These are phyloP conservation scores for Chaetomiaceae sp. DNA, from an alignment of 2,329 filamentous ascomycete species.

Conservation along the genomic window DNA sequence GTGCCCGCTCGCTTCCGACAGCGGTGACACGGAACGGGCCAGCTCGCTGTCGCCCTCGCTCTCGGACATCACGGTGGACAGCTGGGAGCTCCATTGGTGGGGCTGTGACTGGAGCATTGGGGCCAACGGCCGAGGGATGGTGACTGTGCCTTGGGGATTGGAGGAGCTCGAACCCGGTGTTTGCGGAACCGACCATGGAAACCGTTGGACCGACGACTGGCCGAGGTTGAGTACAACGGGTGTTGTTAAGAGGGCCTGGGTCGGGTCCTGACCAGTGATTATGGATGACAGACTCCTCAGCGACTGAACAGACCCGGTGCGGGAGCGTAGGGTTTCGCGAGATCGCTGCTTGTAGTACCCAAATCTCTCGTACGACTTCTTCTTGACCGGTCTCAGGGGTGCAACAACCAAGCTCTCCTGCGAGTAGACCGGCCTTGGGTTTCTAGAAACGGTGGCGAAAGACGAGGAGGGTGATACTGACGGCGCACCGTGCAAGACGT, in stretches of 20 bases:
- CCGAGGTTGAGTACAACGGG: conserved; percentile 36
- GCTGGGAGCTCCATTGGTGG: conserved; percentile 58
- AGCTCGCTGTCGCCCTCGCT: conserved; percentile 48
- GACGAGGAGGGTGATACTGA: conserved; percentile 37
- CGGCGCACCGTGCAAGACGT: conserved; percentile 44
- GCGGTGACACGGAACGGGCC: conserved; percentile 42
- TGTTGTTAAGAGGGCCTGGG: conserved; percentile 32
- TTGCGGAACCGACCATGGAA: conserved; percentile 24
- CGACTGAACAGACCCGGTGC: conserved; percentile 36
- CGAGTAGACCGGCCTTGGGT: conserved; percentile 44
- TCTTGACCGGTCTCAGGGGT: conserved; percentile 45
- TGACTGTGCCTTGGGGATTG: conserved; percentile 15
- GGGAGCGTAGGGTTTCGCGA: conserved; percentile 46
- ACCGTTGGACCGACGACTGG: conserved; percentile 26
- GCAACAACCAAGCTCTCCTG: conserved; percentile 55
- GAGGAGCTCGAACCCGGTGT: conserved; percentile 24
- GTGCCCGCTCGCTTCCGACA: conserved; percentile 28
- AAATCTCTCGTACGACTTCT: conserved; percentile 43
- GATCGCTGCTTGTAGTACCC: conserved; percentile 46
- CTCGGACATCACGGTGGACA: conserved; percentile 59
- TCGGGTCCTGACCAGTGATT: conserved; percentile 42
- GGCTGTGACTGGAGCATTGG: conserved; percentile 44
- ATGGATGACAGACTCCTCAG: conserved; percentile 51
- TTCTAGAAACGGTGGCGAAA: conserved; percentile 29
- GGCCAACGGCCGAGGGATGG: conserved; percentile 26